Percentiles rank a stretch among this genome's conserved stretches.
Evolutionary conservation across 805 yeast genomes (phyloP).

Genomic region (Candida montana): DNA sequence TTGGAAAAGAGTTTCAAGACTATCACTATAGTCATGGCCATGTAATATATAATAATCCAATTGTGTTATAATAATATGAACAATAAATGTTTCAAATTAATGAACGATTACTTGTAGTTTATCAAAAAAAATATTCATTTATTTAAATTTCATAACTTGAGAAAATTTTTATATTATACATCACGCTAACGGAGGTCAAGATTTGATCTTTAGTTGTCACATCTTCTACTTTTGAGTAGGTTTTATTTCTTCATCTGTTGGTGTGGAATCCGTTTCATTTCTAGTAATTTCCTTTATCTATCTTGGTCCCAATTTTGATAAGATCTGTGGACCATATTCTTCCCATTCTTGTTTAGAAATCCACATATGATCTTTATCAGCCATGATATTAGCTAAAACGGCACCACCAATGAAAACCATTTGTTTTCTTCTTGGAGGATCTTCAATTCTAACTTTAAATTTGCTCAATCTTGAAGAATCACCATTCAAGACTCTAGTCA

Average conservation of each 20-base stretch:
- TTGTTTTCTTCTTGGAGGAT: slow-evolving; percentile 97
- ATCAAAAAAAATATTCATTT: neutral
- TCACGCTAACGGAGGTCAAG: no score
- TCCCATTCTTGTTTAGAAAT: slow-evolving; percentile 94
- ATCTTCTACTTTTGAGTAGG: no score
- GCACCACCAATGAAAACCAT: slow-evolving; percentile 99
- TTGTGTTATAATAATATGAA: no score
- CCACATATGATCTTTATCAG: slow-evolving; percentile 99
- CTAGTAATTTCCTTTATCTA: slow-evolving; percentile 24
- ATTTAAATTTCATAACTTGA: neutral
- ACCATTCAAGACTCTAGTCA: slow-evolving; percentile 77
- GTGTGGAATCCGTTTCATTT: neutral
- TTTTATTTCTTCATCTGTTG: neutral
- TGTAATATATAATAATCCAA: no score
- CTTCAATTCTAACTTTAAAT: slow-evolving; percentile 94
- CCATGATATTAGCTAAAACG: slow-evolving; percentile 95
- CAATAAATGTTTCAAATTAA: no score
- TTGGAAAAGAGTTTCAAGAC: slow-evolving; percentile 41
- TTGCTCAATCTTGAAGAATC: slow-evolving; percentile 83
- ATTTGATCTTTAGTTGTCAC: no score
- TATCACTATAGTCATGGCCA: slow-evolving; percentile 2
- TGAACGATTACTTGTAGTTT: no score
- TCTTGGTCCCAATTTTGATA: slow-evolving; percentile 89
- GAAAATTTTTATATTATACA: neutral
- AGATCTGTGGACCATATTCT: slow-evolving; percentile 85